Evolutionary conservation across 257 asterid genomes (phyloP), one percentile per base, ranked within the genome.

Genomic region (Cynanchum wilfordii): DNA sequence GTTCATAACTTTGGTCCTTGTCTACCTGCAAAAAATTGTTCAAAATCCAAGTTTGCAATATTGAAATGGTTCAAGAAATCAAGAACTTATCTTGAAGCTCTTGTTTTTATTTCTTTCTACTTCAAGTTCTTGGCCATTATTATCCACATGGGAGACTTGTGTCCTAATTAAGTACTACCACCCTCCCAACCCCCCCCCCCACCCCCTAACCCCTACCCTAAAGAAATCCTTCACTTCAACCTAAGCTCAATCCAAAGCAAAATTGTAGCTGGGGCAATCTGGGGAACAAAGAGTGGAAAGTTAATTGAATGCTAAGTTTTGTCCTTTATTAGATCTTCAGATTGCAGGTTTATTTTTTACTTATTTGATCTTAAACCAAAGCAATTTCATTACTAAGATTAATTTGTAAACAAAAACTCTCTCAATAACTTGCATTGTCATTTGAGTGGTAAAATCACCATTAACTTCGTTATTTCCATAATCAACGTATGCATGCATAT

Each of bases 1-100:
- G 36, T 58, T 58, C 64, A 58, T 58, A 25, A 59, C 63, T 56
- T 10, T 22, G 63, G 63, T 22, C 13, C 5, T 6, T 24, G 13
- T 25, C 64, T 24, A 7, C 64, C 30, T 8, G 29, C 15, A 8
- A 55, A 8, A 55, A 22, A 22, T 5, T 20, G 27, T 54, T 11
- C 36, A 58, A 42, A 59, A 59, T 22, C 40, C 29, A 19, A 59
- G 40, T 16, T 27, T 59, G 20, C 63, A 10, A 24, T 57, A 9
- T 57, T 24, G 27, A 52, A 57, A 57, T 57, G 17, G 36, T 57
- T 24, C 36, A 24, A 27, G 66, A 19, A 27, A 59, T 13, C 40
- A 59, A 27, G 42, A 59, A 59, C n/a, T 59, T 59, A 59, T 20
- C 30, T 59, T 27, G 66, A 59, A 59, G 66, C 66, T 59, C 36